These are phyloP conservation scores for Cytospora piceae DNA, from an alignment of 2,329 filamentous ascomycete species.

Conservation along the genomic window DNA sequence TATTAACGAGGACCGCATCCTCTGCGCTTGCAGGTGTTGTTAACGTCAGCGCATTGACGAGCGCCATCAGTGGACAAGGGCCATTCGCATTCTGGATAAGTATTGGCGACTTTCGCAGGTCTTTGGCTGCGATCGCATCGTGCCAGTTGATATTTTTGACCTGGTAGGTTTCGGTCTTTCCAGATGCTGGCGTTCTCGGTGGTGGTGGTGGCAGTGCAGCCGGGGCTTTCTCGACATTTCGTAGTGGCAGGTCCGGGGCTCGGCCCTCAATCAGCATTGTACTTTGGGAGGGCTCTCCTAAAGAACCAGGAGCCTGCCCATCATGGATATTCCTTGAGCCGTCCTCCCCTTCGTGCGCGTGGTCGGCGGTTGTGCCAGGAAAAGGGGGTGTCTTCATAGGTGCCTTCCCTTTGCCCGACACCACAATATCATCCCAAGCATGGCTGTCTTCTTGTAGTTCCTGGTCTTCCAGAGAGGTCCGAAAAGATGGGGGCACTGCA, in stretches of 20 bases:
- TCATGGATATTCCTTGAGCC: slow-evolving; percentile 56
- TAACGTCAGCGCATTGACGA: slow-evolving; percentile 89
- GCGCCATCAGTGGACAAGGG: slow-evolving; percentile 86
- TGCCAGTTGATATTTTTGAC: slow-evolving; percentile 91
- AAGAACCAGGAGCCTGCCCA: slow-evolving; percentile 40
- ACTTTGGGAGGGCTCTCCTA: slow-evolving; percentile 46
- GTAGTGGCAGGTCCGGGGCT: slow-evolving; percentile 31
- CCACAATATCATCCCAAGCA: slow-evolving; percentile 55
- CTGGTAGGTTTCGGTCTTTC: slow-evolving; percentile 77
- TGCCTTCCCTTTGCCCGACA: slow-evolving; percentile 48
- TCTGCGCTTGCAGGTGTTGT: slow-evolving; percentile 69
- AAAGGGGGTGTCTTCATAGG: slow-evolving; percentile 35
- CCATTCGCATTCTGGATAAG: slow-evolving; percentile 93
- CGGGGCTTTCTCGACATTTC: slow-evolving; percentile 27
- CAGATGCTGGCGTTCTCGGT: slow-evolving; percentile 48
- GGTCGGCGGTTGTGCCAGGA: slow-evolving; percentile 14
- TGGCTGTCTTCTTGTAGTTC: slow-evolving; percentile 46
- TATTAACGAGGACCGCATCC: slow-evolving; percentile 75
- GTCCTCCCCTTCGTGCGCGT: slow-evolving; percentile 48
- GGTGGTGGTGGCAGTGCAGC: slow-evolving; percentile 35
- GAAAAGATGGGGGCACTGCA: slow-evolving; percentile 25
- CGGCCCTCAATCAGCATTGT: slow-evolving; percentile 39
- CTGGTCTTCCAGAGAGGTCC: slow-evolving; percentile 37
- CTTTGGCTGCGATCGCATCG: slow-evolving; percentile 63
- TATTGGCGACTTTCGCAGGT: slow-evolving; percentile 79